A percentile compares a stretch with the other conserved stretches of the same genome.
Evolutionary conservation across 139 green algal genomes (phyloP).

Genomic region (Gonium pectorale): DNA sequence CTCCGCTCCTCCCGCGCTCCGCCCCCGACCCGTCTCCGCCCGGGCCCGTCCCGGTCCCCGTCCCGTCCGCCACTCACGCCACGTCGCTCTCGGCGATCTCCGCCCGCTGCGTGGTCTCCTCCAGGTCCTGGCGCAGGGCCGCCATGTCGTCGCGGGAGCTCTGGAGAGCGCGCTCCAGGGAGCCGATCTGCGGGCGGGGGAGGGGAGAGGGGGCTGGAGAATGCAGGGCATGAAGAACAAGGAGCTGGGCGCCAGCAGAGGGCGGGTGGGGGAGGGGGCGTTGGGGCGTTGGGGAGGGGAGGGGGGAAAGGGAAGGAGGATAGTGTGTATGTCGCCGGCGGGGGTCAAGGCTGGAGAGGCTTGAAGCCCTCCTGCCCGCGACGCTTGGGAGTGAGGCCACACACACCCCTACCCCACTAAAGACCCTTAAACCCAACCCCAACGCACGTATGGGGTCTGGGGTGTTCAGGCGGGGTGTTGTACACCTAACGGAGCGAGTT

Average conservation of each 20-base stretch:
- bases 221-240: too few species aligned
- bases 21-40: background rate
- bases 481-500: too few species aligned
- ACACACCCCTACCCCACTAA: too few species aligned
- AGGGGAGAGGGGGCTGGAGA: background rate
- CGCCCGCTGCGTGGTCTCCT: background rate
- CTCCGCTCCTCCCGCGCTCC: background rate
- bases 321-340: background rate
- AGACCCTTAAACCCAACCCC: too few species aligned
- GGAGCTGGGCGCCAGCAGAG: background rate
- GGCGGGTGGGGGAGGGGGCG: background rate
- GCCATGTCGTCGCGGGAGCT: background rate
- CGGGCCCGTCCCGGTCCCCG: background rate
- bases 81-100: slow-evolving; percentile 23
- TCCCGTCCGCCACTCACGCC: slow-evolving; percentile 6
- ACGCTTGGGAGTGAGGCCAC: too few species aligned
- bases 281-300: too few species aligned
- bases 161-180: slow-evolving; percentile 27
- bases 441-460: too few species aligned
- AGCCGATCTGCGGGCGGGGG: slow-evolving; percentile 7
- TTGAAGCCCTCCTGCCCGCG: too few species aligned
- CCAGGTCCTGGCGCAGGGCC: slow-evolving; percentile 14
- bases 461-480: too few species aligned
- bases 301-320: background rate
- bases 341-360: too few species aligned